Evolutionary conservation across 148 eudicot species (phyloP).

Genomic region (Heliosperma pusillum): DNA sequence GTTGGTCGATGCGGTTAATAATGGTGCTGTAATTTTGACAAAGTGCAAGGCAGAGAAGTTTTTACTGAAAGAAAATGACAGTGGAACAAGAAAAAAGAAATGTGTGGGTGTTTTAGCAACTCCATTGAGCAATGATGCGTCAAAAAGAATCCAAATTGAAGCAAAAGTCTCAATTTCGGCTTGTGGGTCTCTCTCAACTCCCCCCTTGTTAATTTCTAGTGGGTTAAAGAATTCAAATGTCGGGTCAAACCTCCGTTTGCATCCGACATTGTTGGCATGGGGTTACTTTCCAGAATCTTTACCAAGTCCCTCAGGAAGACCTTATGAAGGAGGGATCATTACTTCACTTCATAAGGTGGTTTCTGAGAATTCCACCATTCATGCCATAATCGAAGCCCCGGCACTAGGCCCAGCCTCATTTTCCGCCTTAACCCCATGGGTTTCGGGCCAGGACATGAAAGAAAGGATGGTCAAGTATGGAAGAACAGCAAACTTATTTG

Average conservation of each 20-base stretch:
- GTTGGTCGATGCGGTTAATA: conserved; percentile 67
- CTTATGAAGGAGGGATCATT: conserved; percentile 74
- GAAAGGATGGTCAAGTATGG: conserved; percentile 53
- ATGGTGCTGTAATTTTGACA: conserved; percentile 61
- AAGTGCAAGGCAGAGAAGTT: conserved; percentile 65
- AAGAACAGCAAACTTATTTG: conserved; percentile 61
- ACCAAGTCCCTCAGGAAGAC: conserved; percentile 39
- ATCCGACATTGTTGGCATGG: conserved; percentile 67
- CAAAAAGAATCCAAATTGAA: conserved; percentile 57
- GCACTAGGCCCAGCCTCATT: conserved; percentile 57
- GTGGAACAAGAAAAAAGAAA: conserved; percentile 30
- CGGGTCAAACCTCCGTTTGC: conserved; percentile 78
- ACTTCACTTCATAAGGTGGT: conserved; percentile 69
- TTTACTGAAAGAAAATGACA: conserved; percentile 26
- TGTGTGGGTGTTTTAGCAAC: conserved; percentile 63
- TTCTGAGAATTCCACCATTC: conserved; percentile 39
- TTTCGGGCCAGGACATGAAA: conserved; percentile 68
- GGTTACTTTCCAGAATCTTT: conserved; percentile 72
- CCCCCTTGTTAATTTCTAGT: conserved; percentile 66
- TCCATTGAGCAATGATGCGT: conserved; percentile 28
- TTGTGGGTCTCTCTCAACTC: conserved; percentile 71
- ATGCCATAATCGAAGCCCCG: conserved; percentile 59
- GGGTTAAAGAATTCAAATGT: conserved; percentile 62
- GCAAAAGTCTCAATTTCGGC: conserved; percentile 64
- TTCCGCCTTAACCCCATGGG: conserved; percentile 60